These are phyloP conservation scores for Mycena venus DNA, from an alignment of 768 basidiomycete species.

Conservation along the genomic window DNA sequence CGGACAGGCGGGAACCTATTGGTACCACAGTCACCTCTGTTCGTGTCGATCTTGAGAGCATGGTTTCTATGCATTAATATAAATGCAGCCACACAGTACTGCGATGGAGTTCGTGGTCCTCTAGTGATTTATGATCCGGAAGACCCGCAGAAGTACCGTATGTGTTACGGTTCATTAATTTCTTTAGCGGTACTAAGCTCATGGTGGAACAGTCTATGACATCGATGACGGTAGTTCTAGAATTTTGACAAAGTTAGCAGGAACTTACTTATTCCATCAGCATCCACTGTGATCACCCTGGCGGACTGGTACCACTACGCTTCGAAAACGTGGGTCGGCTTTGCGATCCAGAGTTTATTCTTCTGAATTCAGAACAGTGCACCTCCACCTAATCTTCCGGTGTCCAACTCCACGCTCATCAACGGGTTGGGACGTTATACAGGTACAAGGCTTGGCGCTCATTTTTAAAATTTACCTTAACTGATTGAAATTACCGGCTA, in stretches of 20 bases:
- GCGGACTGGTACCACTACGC: conserved; percentile 54
- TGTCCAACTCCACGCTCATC: conserved; percentile 40
- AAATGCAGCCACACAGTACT: conserved; percentile 63
- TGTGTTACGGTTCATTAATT: not conserved
- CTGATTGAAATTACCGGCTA: conserved; percentile 6
- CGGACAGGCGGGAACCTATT: conserved; percentile 58
- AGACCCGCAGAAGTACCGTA: conserved; percentile 51
- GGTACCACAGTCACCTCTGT: conserved; percentile 55
- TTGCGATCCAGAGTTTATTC: not conserved
- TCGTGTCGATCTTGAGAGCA: not conserved
- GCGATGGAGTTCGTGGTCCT: conserved; percentile 67
- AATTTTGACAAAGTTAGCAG: not conserved
- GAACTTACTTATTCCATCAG: conserved; percentile 34
- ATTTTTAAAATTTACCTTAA: not conserved
- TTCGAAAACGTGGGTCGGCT: conserved; percentile 15
- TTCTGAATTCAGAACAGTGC: conserved; percentile 19
- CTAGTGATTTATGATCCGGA: conserved; percentile 58
- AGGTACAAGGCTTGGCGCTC: not conserved
- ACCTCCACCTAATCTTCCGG: conserved; percentile 39
- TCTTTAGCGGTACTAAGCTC: not conserved
- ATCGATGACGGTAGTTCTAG: conserved; percentile 58
- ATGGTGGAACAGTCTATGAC: conserved; percentile 37
- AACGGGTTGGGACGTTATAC: conserved; percentile 62
- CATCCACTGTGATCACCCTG: conserved; percentile 60
- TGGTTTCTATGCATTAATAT: conserved; percentile 35